Conservation (phyloP, 768 basidiomycete genomes). For the Exidia glandulosa region DNA sequence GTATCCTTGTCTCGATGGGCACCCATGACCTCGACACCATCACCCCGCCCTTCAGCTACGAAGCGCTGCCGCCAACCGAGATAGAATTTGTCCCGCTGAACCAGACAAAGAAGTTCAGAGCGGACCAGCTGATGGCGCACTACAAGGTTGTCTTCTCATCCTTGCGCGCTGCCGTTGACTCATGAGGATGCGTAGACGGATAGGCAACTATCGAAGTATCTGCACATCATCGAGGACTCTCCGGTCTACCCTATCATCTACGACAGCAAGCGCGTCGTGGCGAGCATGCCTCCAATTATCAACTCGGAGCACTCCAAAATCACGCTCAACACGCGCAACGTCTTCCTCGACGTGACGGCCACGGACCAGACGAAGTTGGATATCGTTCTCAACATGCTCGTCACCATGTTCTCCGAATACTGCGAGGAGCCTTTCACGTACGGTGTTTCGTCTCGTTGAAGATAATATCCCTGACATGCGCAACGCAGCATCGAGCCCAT, state of each 20-base stretch:
- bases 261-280: constrained; percentile 73
- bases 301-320: constrained; percentile 98
- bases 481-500: constrained; percentile 80
- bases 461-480: neutral
- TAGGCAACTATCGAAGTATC: constrained; percentile 79
- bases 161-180: neutral
- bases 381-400: constrained; percentile 89
- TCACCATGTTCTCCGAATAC: constrained; percentile 98
- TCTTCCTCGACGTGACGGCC: constrained; percentile 96
- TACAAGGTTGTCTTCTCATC: constrained; percentile 65
- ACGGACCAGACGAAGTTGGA: constrained; percentile 94
- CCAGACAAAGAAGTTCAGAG: constrained; percentile 69
- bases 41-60: constrained; percentile 77
- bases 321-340: constrained; percentile 79
- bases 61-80: constrained; percentile 67
- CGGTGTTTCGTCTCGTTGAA: constrained; percentile 18
- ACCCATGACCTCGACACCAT: constrained; percentile 95
- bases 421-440: constrained; percentile 87
- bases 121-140: constrained; percentile 82
- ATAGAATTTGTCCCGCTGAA: constrained; percentile 88
- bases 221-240: constrained; percentile 88
- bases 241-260: constrained; percentile 98
- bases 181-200: constrained; percentile 48
- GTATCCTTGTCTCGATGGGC: constrained; percentile 90
- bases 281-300: constrained; percentile 98